Evolutionary conservation across 345 rosid genomes (phyloP).

Genomic region (Linum lewisii): DNA sequence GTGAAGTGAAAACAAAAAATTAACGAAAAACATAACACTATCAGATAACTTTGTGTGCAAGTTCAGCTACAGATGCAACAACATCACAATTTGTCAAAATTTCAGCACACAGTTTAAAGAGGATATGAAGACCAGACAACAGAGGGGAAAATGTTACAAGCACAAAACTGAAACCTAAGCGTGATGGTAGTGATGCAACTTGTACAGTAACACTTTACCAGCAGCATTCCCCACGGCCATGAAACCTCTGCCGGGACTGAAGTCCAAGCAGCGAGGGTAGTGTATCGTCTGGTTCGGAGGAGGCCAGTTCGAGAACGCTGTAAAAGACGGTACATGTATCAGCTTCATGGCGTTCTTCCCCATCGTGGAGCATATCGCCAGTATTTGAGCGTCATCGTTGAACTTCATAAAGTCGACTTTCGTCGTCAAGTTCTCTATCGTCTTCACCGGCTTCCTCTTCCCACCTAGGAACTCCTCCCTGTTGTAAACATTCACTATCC

Average conservation of each 20-base stretch:
- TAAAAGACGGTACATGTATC: constrained; percentile 57
- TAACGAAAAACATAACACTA: too few relatives aligned
- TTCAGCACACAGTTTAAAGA: too few relatives aligned
- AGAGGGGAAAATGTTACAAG: too few relatives aligned
- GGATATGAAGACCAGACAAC: too few relatives aligned
- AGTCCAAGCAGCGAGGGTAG: constrained; percentile 77
- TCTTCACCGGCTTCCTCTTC: constrained; percentile 66
- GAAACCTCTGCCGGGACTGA: constrained; percentile 91
- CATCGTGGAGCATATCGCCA: constrained; percentile 70
- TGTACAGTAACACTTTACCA: constrained; percentile 72
- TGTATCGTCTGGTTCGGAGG: constrained; percentile 42
- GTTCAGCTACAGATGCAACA: too few relatives aligned
- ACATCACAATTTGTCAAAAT: too few relatives aligned
- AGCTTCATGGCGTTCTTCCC: constrained; percentile 70
- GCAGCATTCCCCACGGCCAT: constrained; percentile 85
- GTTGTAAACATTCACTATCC: constrained; percentile 80
- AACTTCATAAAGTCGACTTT: constrained; percentile 73
- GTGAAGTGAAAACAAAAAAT: too few relatives aligned
- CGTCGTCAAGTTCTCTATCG: constrained; percentile 70
- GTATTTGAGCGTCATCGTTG: constrained; percentile 67
- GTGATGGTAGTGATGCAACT: constrained; percentile 69
- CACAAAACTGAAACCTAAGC: too few relatives aligned
- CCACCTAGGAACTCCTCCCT: constrained; percentile 75
- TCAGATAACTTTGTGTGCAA: too few relatives aligned
- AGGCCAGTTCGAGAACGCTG: constrained; percentile 78